Percentiles rank a stretch among this genome's conserved stretches.
phyloP scores from a whole-genome alignment of 1,139 yeast species.

The Kodamaea fungicola region DNA sequence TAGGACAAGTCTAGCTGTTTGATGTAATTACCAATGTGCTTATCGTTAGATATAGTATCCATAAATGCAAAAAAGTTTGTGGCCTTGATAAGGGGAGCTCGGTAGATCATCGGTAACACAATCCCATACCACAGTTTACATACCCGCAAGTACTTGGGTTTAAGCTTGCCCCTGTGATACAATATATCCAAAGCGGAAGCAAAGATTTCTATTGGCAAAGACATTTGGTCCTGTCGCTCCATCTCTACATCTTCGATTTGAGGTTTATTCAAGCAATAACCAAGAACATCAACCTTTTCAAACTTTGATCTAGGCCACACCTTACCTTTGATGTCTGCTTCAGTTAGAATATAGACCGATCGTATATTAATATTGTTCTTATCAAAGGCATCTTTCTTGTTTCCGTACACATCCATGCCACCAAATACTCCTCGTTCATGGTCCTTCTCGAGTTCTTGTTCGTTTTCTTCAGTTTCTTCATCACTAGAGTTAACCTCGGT shows the following conservation, averaged over 20 bases:
- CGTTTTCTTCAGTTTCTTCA: slow-evolving; percentile 33
- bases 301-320: slow-evolving; percentile 45
- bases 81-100: slow-evolving; percentile 58
- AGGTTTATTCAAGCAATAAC: slow-evolving; percentile 23
- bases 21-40: slow-evolving; percentile 43
- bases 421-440: slow-evolving; percentile 5
- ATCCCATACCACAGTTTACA: slow-evolving; percentile 58
- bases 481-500: slow-evolving; percentile 28
- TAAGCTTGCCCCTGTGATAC: slow-evolving; percentile 29
- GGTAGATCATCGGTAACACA: slow-evolving; percentile 62
- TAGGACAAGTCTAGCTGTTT: slow-evolving; percentile 63
- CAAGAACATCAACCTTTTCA: slow-evolving; percentile 45
- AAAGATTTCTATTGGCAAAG: slow-evolving; percentile 61
- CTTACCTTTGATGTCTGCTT: slow-evolving; percentile 21
- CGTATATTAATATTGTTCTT: slow-evolving; percentile 28
- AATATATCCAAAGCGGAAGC: slow-evolving; percentile 47
- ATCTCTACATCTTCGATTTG: slow-evolving; percentile 14
- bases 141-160: slow-evolving; percentile 55
- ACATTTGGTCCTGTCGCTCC: slow-evolving; percentile 22
- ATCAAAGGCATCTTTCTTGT: slow-evolving; percentile 23
- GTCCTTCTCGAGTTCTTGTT: slow-evolving; percentile 9
- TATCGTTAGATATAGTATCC: slow-evolving; percentile 54
- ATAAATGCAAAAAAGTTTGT: slow-evolving; percentile 72
- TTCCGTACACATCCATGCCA: slow-evolving; percentile 17
- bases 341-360: slow-evolving; percentile 36